Evolutionary conservation across 1,139 yeast species (phyloP).

Genomic region (Scheffersomyces stambukii): DNA sequence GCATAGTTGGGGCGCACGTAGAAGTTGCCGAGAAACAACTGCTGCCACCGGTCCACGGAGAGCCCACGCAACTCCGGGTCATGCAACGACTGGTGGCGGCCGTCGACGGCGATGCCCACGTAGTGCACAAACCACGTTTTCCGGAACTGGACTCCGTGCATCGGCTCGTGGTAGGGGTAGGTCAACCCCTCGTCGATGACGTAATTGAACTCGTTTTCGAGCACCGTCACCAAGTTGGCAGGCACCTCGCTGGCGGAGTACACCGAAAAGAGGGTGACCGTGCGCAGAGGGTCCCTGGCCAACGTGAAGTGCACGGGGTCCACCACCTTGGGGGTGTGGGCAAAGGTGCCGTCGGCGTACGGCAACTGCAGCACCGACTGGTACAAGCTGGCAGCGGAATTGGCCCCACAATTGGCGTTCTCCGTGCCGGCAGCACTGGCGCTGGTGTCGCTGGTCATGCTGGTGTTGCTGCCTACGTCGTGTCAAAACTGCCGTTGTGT

Average conservation of each 20-base stretch:
- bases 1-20: slow-evolving; percentile 75
- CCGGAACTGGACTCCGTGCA: slow-evolving; percentile 25
- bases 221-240: slow-evolving; percentile 21
- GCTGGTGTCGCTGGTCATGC: too few species aligned
- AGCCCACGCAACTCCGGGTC: slow-evolving; percentile 10
- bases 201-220: slow-evolving; percentile 38
- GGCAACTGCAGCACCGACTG: slow-evolving; percentile 23
- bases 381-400: slow-evolving; percentile 4
- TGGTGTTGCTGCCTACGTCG: not conserved
- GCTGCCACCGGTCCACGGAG: slow-evolving; percentile 30
- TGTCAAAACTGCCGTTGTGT: not conserved
- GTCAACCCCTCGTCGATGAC: slow-evolving; percentile 50
- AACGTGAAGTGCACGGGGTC: slow-evolving; percentile 24
- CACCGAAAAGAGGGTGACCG: slow-evolving; percentile 34
- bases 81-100: slow-evolving; percentile 19
- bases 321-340: slow-evolving; percentile 19
- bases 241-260: slow-evolving; percentile 32
- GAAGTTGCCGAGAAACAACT: slow-evolving; percentile 57
- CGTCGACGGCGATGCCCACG: slow-evolving; percentile 43
- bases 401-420: too few species aligned
- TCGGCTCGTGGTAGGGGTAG: slow-evolving; percentile 35
- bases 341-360: slow-evolving; percentile 28
- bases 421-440: too few species aligned
- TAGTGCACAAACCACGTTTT: slow-evolving; percentile 44
- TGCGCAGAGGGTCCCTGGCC: slow-evolving; percentile 21